Percentiles rank a stretch among this genome's conserved stretches.
These are phyloP conservation scores for Pseudogymnoascus sp. DNA, from an alignment of 2,329 filamentous ascomycete species.

Conservation along the genomic window DNA sequence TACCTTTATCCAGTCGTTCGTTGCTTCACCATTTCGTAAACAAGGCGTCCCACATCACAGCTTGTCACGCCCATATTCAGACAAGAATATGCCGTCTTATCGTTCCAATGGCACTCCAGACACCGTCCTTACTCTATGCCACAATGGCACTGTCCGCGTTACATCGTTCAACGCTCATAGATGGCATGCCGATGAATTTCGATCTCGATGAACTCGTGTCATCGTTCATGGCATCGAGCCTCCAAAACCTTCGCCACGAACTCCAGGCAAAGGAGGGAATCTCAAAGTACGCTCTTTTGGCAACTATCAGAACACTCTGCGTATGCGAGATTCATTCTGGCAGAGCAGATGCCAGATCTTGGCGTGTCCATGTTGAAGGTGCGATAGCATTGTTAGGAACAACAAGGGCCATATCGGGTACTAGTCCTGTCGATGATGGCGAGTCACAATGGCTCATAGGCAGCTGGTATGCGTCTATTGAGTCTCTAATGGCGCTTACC, in stretches of 20 bases:
- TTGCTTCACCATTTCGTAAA: constrained; percentile 36
- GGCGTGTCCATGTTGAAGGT: constrained; percentile 38
- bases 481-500: constrained; percentile 36
- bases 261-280: constrained; percentile 29
- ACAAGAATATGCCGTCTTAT: constrained; percentile 36
- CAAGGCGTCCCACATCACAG: constrained; percentile 36
- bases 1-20: constrained; percentile 31
- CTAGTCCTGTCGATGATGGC: neutral
- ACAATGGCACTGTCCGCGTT: constrained; percentile 38
- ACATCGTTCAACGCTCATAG: constrained; percentile 33
- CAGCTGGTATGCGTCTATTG: constrained; percentile 36
- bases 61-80: constrained; percentile 35
- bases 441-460: constrained; percentile 25
- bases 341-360: constrained; percentile 32
- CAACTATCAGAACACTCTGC: constrained; percentile 37
- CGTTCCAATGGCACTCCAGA: constrained; percentile 38
- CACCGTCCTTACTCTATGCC: constrained; percentile 36
- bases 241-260: constrained; percentile 36
- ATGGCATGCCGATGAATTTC: constrained; percentile 29
- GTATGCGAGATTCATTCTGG: constrained; percentile 38
- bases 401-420: constrained; percentile 16
- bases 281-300: constrained; percentile 32
- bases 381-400: constrained; percentile 33
- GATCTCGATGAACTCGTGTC: constrained; percentile 34
- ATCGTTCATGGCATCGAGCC: constrained; percentile 34